phyloP scores from a whole-genome alignment of 179 eudicot genomes.

The Beta lomatogona region DNA sequence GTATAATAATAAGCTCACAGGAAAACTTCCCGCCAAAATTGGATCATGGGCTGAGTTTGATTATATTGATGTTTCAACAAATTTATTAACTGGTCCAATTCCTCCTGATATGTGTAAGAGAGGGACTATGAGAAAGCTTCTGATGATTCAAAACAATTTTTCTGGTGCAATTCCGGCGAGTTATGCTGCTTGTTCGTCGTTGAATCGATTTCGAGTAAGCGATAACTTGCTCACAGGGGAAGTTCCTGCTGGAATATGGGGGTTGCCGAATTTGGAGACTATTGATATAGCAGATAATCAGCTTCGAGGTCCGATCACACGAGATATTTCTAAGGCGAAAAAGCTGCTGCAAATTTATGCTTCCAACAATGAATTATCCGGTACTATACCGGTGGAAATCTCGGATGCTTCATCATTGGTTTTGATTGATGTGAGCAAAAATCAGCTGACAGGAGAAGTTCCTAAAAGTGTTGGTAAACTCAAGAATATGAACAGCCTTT shows the following conservation, averaged over 20 bases:
- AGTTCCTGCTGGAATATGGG: conserved; percentile 87
- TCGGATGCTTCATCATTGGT: conserved; percentile 42
- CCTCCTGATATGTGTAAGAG: conserved; percentile 89
- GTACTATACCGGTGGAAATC: conserved; percentile 61
- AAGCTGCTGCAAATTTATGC: conserved; percentile 43
- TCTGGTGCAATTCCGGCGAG: conserved; percentile 68
- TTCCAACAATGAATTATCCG: conserved; percentile 52
- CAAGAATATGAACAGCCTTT: conserved; percentile 43
- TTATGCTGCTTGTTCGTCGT: conserved; percentile 57
- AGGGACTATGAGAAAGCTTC: conserved; percentile 60
- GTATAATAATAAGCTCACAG: conserved; percentile 67
- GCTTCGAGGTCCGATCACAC: conserved; percentile 57
- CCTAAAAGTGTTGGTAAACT: conserved; percentile 56
- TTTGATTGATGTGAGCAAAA: conserved; percentile 49
- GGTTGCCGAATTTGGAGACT: conserved; percentile 53
- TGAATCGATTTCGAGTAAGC: conserved; percentile 77
- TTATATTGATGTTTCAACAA: conserved; percentile 84
- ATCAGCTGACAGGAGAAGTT: conserved; percentile 52
- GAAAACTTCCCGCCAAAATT: conserved; percentile 60
- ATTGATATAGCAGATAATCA: conserved; percentile 63
- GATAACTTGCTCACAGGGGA: conserved; percentile 66
- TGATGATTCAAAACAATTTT: conserved; percentile 69
- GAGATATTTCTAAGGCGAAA: conserved; percentile 57
- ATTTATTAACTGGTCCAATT: conserved; percentile 63
- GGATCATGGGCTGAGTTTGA: conserved; percentile 78